A percentile compares a stretch with the other conserved stretches of the same genome.
These are phyloP conservation scores for Melaleuca alternifolia DNA, from an alignment of 345 rosid species.

Conservation along the genomic window DNA sequence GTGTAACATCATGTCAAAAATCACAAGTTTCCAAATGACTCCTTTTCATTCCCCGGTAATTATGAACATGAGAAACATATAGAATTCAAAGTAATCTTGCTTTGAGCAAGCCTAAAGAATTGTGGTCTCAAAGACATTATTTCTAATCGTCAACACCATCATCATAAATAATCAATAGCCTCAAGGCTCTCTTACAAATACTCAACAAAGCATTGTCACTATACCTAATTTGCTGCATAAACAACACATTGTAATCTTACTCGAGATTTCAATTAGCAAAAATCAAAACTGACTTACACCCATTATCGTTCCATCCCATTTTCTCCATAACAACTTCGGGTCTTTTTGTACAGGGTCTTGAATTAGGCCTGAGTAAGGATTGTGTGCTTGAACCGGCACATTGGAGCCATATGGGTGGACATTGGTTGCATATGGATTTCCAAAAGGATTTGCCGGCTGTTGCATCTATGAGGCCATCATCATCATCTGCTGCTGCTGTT, in stretches of 20 bases:
- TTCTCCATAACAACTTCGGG: not conserved
- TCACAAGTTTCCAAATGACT: not conserved
- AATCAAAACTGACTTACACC: slow-evolving; percentile 1
- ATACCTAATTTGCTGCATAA: slow-evolving; percentile 28
- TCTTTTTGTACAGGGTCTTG: slow-evolving; percentile 4
- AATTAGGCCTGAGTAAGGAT: slow-evolving; percentile 44
- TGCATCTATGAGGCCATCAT: slow-evolving; percentile 45
- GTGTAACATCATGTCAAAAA: not conserved
- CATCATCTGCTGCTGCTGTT: slow-evolving; percentile 43
- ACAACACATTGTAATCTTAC: slow-evolving; percentile 18
- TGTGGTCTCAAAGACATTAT: not conserved
- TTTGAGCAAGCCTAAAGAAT: not conserved
- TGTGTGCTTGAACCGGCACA: slow-evolving; percentile 50
- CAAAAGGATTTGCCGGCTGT: slow-evolving; percentile 45
- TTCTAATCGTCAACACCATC: not conserved
- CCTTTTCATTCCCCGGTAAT: not conserved
- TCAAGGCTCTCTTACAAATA: slow-evolving; percentile 36
- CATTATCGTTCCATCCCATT: not conserved
- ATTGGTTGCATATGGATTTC: slow-evolving; percentile 30
- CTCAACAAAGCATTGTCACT: not conserved
- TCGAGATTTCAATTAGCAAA: not conserved
- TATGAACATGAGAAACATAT: not conserved
- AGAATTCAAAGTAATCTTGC: not conserved
- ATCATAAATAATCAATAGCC: not conserved
- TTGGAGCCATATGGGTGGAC: slow-evolving; percentile 41